These are phyloP conservation scores for Cordyceps cateniannulata DNA, from an alignment of 2,329 filamentous ascomycete species.

Conservation along the genomic window DNA sequence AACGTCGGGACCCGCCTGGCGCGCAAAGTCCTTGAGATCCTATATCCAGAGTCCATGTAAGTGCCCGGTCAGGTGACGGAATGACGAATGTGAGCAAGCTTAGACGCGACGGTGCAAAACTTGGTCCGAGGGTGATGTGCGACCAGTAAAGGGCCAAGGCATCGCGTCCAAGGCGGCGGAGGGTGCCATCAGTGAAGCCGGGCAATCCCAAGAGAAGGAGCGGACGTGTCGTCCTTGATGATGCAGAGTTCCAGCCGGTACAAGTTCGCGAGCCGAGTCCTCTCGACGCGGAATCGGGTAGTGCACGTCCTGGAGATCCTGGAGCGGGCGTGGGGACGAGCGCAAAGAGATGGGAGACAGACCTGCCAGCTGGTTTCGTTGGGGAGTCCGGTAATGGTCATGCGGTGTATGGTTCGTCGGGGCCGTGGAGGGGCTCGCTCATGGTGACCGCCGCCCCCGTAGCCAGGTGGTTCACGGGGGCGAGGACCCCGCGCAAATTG, in stretches of 20 bases:
- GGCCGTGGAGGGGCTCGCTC: conserved; percentile 65
- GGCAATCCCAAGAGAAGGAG: neutral
- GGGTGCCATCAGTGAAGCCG: neutral
- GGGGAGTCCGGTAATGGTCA: conserved; percentile 96
- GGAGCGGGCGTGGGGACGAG: conserved; percentile 3
- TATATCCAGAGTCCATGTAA: conserved; percentile 79
- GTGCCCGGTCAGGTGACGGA: conserved; percentile 54
- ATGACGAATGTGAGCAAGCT: conserved; percentile 20
- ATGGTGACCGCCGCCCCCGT: conserved; percentile 33
- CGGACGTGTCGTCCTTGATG: neutral
- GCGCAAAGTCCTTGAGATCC: conserved; percentile 99
- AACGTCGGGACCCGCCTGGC: conserved; percentile 92
- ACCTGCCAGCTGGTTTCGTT: conserved; percentile 99
- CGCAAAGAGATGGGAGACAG: conserved; percentile 50
- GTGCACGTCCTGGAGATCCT: conserved; percentile 5
- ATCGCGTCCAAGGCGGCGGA: neutral
- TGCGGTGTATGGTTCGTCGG: conserved; percentile 88
- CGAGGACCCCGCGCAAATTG: conserved; percentile 91
- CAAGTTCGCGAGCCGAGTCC: neutral
- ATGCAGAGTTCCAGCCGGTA: neutral
- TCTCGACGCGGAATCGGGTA: neutral
- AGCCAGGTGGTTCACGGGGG: conserved; percentile 41
- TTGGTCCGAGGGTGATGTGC: neutral
- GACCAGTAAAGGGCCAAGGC: conserved; percentile 19
- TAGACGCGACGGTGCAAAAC: neutral